Base-by-base conservation (phyloP, 2,329 filamentous ascomycete species). In the Nemania abortiva region DNA sequence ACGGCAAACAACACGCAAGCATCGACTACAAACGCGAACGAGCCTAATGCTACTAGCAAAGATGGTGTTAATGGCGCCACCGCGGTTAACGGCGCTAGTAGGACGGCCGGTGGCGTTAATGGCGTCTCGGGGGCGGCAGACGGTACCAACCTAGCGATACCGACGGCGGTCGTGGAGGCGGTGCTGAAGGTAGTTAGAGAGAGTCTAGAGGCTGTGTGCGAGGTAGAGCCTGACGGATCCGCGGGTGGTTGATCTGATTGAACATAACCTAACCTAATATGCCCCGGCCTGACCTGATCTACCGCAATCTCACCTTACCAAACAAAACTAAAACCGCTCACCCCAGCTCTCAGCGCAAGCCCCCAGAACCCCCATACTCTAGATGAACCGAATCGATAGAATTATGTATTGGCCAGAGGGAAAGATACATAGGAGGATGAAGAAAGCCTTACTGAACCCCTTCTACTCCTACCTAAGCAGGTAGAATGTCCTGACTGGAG, bases 111-210 rank as follows among this genome's bases (percentile, higher is more conserved):
- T 7, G 56, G 59, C 13, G 72, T 71, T 5, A 83, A 81, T 72
- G 74, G 77, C 63, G 72, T 73, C 52, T 72, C 72, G 37, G 75
- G 72, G 11, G 74, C 64, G 13, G 50, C 56, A 2, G 74, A 72
- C 18, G 77, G 74, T 13, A 77, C 77, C 20, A 83, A 78, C 72
- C 82, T 91, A 15, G 89, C 88, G 37, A 78, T 91, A 50, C 89
- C 90, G 13, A 82, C 85, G 63, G 76, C 82, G 2, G 88, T 90
- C n/a, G 80, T 91, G 15, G 87, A 90, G 29, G 87, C 91, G 72
- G 88, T 88, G 4, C 81, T 91, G n/a, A 84, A 84, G 71, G 82
- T 87, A 37, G 89, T 89, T 31, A 82, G 85, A 66, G 88, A 90
- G 73, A 85, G 85, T 70, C 80, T 91, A 50, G 88, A 90, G 70